Conservation (phyloP, 1,284 basidiomycete genomes). For the Marasmius tenuissimus region DNA sequence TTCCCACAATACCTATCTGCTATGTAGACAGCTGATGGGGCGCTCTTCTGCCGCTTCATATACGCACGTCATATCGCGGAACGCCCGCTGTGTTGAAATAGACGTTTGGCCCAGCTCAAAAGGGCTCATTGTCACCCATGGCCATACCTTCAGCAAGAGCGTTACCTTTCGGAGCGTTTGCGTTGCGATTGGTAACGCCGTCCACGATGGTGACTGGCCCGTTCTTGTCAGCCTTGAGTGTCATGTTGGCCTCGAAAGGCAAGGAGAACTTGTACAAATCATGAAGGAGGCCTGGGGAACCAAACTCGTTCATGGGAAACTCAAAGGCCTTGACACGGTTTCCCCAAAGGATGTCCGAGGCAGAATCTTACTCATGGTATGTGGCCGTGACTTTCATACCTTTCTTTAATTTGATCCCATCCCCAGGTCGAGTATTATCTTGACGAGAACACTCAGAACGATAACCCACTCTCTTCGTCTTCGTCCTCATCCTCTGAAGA, state of each 20-base stretch:
- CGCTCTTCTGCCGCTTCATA: conserved; percentile 55
- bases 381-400: conserved; percentile 21
- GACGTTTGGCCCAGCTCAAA: conserved; percentile 63
- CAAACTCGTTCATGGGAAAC: conserved; percentile 43
- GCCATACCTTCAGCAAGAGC: conserved; percentile 51
- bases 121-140: conserved; percentile 62
- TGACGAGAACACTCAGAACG: conserved; percentile 21
- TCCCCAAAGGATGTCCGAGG: conserved; percentile 51
- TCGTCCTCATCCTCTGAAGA: conserved; percentile 24
- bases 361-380: conserved; percentile 57
- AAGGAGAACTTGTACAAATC: conserved; percentile 54
- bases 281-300: conserved; percentile 58
- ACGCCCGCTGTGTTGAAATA: conserved; percentile 66
- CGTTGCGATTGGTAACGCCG: conserved; percentile 45
- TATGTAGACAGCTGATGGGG: conserved; percentile 60
- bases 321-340: conserved; percentile 37
- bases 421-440: conserved; percentile 58
- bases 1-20: conserved; percentile 68
- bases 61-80: conserved; percentile 51
- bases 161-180: conserved; percentile 52
- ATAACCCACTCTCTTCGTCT: conserved; percentile 19
- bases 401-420: not conserved
- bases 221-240: conserved; percentile 67
- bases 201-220: conserved; percentile 49
- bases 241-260: conserved; percentile 52